Conservation (phyloP, 768 basidiomycete genomes). For the Kwoniella dendrophila region DNA sequence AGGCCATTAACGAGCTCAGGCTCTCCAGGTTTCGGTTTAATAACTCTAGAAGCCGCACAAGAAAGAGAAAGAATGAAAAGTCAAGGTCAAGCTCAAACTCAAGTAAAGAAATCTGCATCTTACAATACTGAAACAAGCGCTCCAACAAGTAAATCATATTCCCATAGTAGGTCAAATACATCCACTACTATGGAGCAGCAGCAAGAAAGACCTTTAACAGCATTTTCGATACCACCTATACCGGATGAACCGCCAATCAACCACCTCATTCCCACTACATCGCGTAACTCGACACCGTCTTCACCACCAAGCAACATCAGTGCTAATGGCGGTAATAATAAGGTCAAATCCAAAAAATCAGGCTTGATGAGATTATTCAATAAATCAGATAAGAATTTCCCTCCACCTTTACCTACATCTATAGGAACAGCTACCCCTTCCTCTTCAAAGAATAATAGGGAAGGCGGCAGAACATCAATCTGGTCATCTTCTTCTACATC, state of each 20-base stretch:
- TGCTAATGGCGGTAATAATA: background rate
- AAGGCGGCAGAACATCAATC: slow-evolving; percentile 8
- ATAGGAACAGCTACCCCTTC: background rate
- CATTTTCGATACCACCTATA: slow-evolving; percentile 4
- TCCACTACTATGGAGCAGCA: background rate
- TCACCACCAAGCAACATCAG: background rate
- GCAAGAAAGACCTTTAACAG: slow-evolving; percentile 11
- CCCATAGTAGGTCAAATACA: background rate
- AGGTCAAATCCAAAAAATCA: slow-evolving; percentile 29
- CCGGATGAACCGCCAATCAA: slow-evolving; percentile 5
- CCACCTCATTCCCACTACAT: slow-evolving; percentile 12
- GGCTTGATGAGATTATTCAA: slow-evolving; percentile 38
- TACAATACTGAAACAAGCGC: background rate
- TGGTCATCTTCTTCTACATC: slow-evolving; percentile 9
- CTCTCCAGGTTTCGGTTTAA: slow-evolving; percentile 40
- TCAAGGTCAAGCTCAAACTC: background rate
- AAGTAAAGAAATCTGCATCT: background rate
- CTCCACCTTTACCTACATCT: slow-evolving; percentile 1
- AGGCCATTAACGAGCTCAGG: slow-evolving; percentile 29
- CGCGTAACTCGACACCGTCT: slow-evolving; percentile 8
- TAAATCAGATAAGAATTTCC: slow-evolving; percentile 7
- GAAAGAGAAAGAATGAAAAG: slow-evolving; percentile 24
- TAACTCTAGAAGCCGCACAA: slow-evolving; percentile 37
- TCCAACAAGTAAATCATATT: background rate
- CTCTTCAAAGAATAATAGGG: background rate